Evolutionary conservation across 2,329 filamentous ascomycete genomes (phyloP).

Genomic region (Apiospora phragmitis): DNA sequence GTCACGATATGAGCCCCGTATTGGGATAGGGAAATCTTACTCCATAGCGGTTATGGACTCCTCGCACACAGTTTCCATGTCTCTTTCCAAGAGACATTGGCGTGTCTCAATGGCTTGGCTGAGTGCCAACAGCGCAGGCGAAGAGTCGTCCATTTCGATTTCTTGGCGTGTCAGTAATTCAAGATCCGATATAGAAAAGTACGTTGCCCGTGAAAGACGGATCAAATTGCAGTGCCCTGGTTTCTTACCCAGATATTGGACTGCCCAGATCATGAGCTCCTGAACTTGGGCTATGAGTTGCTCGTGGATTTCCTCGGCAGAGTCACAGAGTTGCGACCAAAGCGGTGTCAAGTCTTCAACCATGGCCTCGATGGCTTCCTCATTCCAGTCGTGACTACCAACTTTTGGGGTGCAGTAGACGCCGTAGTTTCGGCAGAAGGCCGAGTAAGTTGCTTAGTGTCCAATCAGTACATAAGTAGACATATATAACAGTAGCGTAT

Average conservation of each 20-base stretch:
- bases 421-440: slow-evolving; percentile 45
- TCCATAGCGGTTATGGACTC: slow-evolving; percentile 20
- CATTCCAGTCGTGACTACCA: slow-evolving; percentile 43
- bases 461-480: background rate
- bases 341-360: slow-evolving; percentile 28
- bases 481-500: no score
- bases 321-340: slow-evolving; percentile 31
- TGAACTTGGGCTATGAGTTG: background rate
- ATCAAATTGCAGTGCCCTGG: no score
- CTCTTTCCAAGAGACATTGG: slow-evolving; percentile 24
- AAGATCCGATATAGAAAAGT: background rate
- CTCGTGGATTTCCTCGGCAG: slow-evolving; percentile 12
- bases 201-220: no score
- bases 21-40: background rate
- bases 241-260: background rate
- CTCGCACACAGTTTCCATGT: slow-evolving; percentile 29
- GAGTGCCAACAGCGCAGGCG: slow-evolving; percentile 20
- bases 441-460: slow-evolving; percentile 31
- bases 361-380: slow-evolving; percentile 44
- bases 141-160: background rate
- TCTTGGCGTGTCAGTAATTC: background rate
- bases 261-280: background rate
- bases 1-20: no score
- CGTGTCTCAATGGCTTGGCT: slow-evolving; percentile 28
- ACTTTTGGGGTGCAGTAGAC: slow-evolving; percentile 28